Evolutionary conservation across 768 basidiomycete genomes (phyloP), one percentile per base, ranked within the genome.

Genomic region (Leucosporidium yakuticum): DNA sequence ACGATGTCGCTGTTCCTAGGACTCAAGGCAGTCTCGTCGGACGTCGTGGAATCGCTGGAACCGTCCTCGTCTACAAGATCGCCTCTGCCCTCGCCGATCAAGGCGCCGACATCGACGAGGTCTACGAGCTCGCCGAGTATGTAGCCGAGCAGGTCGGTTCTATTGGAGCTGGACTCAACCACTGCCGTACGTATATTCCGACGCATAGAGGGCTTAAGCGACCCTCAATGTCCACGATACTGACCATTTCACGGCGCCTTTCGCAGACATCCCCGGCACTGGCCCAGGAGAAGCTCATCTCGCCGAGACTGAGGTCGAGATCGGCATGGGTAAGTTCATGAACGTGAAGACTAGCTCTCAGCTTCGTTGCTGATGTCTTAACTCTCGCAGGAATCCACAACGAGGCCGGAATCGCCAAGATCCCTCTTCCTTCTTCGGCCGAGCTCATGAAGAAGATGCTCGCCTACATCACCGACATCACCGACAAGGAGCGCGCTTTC

Each of bases 1-100:
- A 81, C 65, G 80, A 81, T 69, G 78, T 79, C 7, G 77, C 79
- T 49, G 80, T 81, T 8, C 73, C 62, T 19, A 54, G 71, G 20
- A 67, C 67, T 49, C 79, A 80, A 63, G 80, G 80, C 15, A 74
- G 68, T 17, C 77, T 81, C 57, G 80, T 80, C 51, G 80, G 80
- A 14, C 68, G 80, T 67, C 68, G 80, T 77, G 79, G 79, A 62
- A 68, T 80, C 14, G 78, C 80, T 2, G 80, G 79, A 8, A 81
- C 80, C 23, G 76, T 80, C 23, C 67, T 81, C 27, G 78, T 78
- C 17, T 79, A 80, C 74, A 81, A 81, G 74, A 61, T 78, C n/a
- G 79, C 77, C 4, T 74, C 77, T 34, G 80, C 79, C 2, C 69
- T 78, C 4, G 77, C 80, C 1, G 77, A 76, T 27, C 29, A 68